Evolutionary conservation across 169 alveolate genomes (phyloP).

Genomic region (Cryptosporidium canis): DNA sequence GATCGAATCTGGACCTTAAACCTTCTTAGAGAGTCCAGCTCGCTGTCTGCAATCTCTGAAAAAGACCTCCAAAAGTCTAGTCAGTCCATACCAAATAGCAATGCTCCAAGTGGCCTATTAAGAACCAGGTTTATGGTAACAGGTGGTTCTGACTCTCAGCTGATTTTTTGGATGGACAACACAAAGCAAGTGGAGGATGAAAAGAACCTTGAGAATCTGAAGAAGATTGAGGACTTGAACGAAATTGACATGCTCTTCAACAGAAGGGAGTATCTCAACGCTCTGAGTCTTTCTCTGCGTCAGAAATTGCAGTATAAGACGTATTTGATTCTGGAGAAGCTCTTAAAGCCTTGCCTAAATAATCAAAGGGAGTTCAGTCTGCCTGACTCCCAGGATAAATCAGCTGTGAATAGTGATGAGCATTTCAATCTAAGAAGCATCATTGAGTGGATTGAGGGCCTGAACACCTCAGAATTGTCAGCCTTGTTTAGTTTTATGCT

Average conservation of each 20-base stretch:
- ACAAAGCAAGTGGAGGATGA: slow-evolving; percentile 32
- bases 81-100: neutral
- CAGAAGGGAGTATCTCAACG: slow-evolving; percentile 22
- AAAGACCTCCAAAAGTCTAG: neutral
- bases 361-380: neutral
- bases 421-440: neutral
- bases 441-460: slow-evolving; percentile 17
- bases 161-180: slow-evolving; percentile 61
- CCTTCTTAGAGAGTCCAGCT: slow-evolving; percentile 5
- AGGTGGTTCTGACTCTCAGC: slow-evolving; percentile 72
- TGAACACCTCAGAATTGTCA: neutral
- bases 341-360: slow-evolving; percentile 13
- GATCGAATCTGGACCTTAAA: slow-evolving; percentile 81
- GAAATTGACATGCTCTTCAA: slow-evolving; percentile 40
- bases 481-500: slow-evolving; percentile 22
- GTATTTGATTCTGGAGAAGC: slow-evolving; percentile 42
- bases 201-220: neutral
- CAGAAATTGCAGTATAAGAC: slow-evolving; percentile 54
- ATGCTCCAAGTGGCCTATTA: neutral
- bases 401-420: neutral
- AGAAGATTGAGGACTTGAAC: slow-evolving; percentile 23
- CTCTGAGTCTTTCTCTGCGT: slow-evolving; percentile 32
- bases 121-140: slow-evolving; percentile 54
- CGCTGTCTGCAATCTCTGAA: neutral
- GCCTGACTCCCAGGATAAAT: neutral